phyloP scores from a whole-genome alignment of 2,329 filamentous ascomycete species.

The Microsporum ferrugineum region DNA sequence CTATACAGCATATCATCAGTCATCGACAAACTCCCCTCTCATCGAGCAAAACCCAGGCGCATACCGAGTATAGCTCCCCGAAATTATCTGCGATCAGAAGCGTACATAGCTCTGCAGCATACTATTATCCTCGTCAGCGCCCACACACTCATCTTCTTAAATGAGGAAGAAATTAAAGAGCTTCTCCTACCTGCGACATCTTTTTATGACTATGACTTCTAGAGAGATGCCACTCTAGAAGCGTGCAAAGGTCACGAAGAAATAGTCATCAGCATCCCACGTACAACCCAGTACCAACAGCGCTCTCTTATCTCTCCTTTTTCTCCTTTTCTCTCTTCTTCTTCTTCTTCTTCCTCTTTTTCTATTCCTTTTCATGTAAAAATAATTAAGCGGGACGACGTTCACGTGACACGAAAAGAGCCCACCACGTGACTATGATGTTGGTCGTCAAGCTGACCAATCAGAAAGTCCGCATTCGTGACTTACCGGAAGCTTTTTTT shows the following conservation, averaged over 20 bases:
- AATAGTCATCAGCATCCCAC: constrained; percentile 7
- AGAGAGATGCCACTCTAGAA: constrained; percentile 71
- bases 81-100: constrained; percentile 81
- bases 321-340: constrained; percentile 20
- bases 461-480: constrained; percentile 25
- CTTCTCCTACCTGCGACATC: constrained; percentile 45
- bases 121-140: constrained; percentile 32
- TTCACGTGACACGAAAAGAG: constrained; percentile 1
- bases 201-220: constrained; percentile 45
- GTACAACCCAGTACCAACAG: neutral
- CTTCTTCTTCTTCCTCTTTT: constrained; percentile 15
- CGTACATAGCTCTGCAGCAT: constrained; percentile 76
- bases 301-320: neutral
- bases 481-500: constrained; percentile 1
- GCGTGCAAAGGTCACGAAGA: constrained; percentile 18
- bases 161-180: neutral
- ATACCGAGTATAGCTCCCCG: constrained; percentile 83
- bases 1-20: constrained; percentile 36
- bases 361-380: neutral
- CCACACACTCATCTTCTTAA: constrained; percentile 11
- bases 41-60: constrained; percentile 21
- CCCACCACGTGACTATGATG: constrained; percentile 7
- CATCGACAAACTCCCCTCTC: constrained; percentile 1
- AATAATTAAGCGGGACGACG: neutral
- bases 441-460: constrained; percentile 29